Evolutionary conservation across 495 filamentous ascomycete species (phyloP).

Genomic region (Opeltia flavorubescens): DNA sequence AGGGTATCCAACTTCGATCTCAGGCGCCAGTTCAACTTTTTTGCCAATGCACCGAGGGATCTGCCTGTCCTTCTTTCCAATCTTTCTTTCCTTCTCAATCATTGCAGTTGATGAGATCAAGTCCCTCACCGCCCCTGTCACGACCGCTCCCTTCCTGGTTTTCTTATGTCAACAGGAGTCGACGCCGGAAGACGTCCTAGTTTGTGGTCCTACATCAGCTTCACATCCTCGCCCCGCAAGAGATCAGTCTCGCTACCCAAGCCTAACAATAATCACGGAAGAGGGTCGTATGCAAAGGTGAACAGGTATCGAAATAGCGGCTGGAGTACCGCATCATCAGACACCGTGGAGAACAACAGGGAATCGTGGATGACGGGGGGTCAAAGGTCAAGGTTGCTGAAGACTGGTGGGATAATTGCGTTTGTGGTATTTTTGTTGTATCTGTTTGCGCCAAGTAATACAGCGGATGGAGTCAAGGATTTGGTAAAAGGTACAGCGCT

Average conservation of each 20-base stretch:
- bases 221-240: conserved; percentile 21
- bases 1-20: not conserved
- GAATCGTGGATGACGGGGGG: conserved; percentile 51
- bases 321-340: conserved; percentile 14
- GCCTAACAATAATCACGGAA: conserved; percentile 19
- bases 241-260: conserved; percentile 26
- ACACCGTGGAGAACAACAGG: conserved; percentile 28
- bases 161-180: conserved; percentile 27
- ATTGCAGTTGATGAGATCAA: no score
- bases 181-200: conserved; percentile 27
- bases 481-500: conserved; percentile 26
- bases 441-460: conserved; percentile 50
- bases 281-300: conserved; percentile 26
- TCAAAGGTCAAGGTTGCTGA: conserved; percentile 64
- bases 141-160: conserved; percentile 1
- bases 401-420: conserved; percentile 65
- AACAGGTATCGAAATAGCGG: conserved; percentile 19
- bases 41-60: no score
- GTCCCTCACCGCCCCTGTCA: not conserved
- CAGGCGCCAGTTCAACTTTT: no score
- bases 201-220: conserved; percentile 35
- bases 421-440: conserved; percentile 62
- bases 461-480: conserved; percentile 18
- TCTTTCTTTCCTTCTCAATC: no score
- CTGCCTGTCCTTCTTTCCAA: no score